These are phyloP conservation scores for Pseudogymnoascus sp. DNA, from an alignment of 2,329 filamentous ascomycete genomes.

Conservation along the genomic window DNA sequence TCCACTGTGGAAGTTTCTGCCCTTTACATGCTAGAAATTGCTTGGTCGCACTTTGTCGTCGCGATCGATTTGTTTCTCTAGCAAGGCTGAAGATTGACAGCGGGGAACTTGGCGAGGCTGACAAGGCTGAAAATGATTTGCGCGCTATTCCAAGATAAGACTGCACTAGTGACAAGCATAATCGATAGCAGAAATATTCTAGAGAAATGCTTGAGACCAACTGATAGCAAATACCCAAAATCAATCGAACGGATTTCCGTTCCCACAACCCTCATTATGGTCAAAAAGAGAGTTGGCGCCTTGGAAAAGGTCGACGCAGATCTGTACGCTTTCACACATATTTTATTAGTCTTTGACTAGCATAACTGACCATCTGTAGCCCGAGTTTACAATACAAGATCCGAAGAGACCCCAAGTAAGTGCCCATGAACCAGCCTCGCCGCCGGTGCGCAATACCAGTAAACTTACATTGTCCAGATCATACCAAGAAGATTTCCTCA, in stretches of 20 bases:
- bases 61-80: not conserved
- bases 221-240: slow-evolving; percentile 11
- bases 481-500: slow-evolving; percentile 80
- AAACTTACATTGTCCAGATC: slow-evolving; percentile 43
- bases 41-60: not conserved
- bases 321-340: slow-evolving; percentile 40
- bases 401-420: slow-evolving; percentile 70
- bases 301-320: slow-evolving; percentile 94
- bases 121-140: not conserved
- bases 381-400: slow-evolving; percentile 90
- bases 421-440: slow-evolving; percentile 11
- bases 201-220: not conserved
- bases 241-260: slow-evolving; percentile 8
- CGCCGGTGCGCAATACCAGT: not conserved
- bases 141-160: not conserved
- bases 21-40: not conserved
- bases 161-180: slow-evolving; percentile 14
- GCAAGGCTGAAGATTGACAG: not conserved
- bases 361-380: slow-evolving; percentile 35
- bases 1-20: not conserved
- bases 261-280: slow-evolving; percentile 43
- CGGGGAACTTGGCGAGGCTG: not conserved
- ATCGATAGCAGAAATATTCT: slow-evolving; percentile 26
- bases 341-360: slow-evolving; percentile 8
- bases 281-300: slow-evolving; percentile 81